phyloP scores from a whole-genome alignment of 1,139 yeast species.

The Suhomyces ambrosiae region DNA sequence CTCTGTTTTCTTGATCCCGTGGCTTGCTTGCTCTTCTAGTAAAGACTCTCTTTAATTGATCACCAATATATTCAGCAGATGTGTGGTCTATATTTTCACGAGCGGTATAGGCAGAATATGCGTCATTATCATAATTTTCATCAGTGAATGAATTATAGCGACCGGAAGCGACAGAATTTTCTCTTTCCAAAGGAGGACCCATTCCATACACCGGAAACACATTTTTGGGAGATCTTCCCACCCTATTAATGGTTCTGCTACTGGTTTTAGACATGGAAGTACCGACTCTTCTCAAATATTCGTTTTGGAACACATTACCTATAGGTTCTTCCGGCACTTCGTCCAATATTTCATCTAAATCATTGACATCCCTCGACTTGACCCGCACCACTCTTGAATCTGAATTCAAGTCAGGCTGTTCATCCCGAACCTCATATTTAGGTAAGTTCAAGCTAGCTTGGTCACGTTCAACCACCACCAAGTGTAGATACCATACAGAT shows the following conservation, averaged over 20 bases:
- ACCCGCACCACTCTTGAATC: slow-evolving; percentile 68
- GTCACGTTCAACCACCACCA: slow-evolving; percentile 70
- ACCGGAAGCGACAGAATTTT: slow-evolving; percentile 56
- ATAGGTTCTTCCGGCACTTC: not conserved
- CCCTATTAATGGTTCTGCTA: slow-evolving; percentile 9
- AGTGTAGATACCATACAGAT: slow-evolving; percentile 69
- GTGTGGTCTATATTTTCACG: slow-evolving; percentile 10
- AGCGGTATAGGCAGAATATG: slow-evolving; percentile 6
- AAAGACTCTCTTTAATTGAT: slow-evolving; percentile 25
- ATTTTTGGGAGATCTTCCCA: slow-evolving; percentile 62
- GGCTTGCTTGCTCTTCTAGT: slow-evolving; percentile 15
- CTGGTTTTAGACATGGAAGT: slow-evolving; percentile 12
- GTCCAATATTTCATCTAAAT: slow-evolving; percentile 7
- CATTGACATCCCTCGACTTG: slow-evolving; percentile 7
- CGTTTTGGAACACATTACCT: not conserved
- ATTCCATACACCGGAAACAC: slow-evolving; percentile 79
- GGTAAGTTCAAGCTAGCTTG: slow-evolving; percentile 62
- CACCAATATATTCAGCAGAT: slow-evolving; percentile 37
- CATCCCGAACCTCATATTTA: slow-evolving; percentile 68
- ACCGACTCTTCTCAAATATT: slow-evolving; percentile 3
- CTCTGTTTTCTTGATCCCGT: slow-evolving; percentile 9
- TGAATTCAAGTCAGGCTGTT: slow-evolving; percentile 73
- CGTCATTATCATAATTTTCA: slow-evolving; percentile 9
- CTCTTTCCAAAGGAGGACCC: slow-evolving; percentile 63
- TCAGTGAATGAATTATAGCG: slow-evolving; percentile 2